Evolutionary conservation across 2,329 filamentous ascomycete genomes (phyloP).

Genomic region (Sporothrix pallida): DNA sequence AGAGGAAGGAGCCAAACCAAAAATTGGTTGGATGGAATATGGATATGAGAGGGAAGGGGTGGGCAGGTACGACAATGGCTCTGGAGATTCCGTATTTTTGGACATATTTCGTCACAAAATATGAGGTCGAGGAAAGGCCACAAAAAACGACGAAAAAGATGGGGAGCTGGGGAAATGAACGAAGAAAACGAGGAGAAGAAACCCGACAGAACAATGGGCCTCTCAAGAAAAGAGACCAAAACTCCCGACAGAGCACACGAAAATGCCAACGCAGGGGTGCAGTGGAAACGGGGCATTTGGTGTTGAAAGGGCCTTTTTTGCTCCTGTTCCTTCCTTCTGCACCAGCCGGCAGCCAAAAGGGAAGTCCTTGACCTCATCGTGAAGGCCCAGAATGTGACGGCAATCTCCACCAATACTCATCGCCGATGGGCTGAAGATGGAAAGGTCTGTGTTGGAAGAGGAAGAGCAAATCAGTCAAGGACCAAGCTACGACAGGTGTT

Average conservation of each 20-base stretch:
- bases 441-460: not conserved
- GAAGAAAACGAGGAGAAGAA: not conserved
- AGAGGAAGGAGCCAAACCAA: not conserved
- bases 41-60: not conserved
- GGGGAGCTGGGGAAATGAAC: constrained; percentile 11
- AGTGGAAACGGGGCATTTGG: constrained; percentile 5
- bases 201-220: not conserved
- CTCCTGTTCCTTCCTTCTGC: not conserved
- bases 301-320: constrained; percentile 9
- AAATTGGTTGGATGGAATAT: not conserved
- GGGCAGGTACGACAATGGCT: not conserved
- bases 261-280: not conserved
- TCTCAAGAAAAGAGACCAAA: constrained; percentile 11
- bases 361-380: not conserved
- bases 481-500: too few relatives aligned
- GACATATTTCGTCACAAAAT: not conserved
- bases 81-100: not conserved
- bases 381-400: not conserved
- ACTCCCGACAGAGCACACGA: not conserved
- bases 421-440: not conserved
- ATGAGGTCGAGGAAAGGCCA: not conserved
- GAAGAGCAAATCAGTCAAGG: too few relatives aligned
- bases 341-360: not conserved
- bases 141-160: not conserved
- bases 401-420: constrained; percentile 23